Percentiles rank a stretch among this genome's conserved stretches.
Evolutionary conservation across 2,329 filamentous ascomycete genomes (phyloP).

Genomic region (Alternaria sp.): DNA sequence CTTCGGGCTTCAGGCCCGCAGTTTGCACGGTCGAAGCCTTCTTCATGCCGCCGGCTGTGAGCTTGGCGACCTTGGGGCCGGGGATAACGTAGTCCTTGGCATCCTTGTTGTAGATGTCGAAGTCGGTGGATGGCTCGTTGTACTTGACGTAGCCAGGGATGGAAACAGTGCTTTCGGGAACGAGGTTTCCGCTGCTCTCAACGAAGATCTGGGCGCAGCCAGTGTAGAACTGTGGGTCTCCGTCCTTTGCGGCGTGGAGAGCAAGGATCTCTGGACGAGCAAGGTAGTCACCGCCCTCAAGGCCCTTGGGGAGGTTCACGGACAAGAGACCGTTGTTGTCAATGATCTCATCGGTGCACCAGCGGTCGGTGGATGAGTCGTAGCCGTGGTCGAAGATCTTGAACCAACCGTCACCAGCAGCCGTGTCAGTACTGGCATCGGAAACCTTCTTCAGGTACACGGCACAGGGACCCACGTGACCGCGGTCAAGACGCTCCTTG

Average conservation of each 20-base stretch:
- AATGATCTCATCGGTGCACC: slow-evolving; percentile 75
- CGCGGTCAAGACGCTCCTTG: slow-evolving; percentile 64
- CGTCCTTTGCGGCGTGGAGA: slow-evolving; percentile 66
- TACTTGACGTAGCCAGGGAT: slow-evolving; percentile 71
- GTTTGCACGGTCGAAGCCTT: slow-evolving; percentile 42
- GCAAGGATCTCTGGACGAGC: slow-evolving; percentile 73
- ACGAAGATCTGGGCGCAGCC: slow-evolving; percentile 76
- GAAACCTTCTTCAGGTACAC: slow-evolving; percentile 75
- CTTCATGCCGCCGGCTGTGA: slow-evolving; percentile 36
- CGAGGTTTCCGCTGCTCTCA: slow-evolving; percentile 56
- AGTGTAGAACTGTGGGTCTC: slow-evolving; percentile 71
- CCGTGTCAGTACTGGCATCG: slow-evolving; percentile 60
- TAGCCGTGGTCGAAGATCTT: slow-evolving; percentile 77
- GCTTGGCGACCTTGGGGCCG: slow-evolving; percentile 62
- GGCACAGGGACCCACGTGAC: slow-evolving; percentile 72
- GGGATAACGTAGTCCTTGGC: slow-evolving; percentile 60
- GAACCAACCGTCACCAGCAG: slow-evolving; percentile 73
- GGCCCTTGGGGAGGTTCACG: slow-evolving; percentile 65
- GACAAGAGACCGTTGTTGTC: slow-evolving; percentile 68
- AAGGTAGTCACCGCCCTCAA: slow-evolving; percentile 73
- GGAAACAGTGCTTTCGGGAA: slow-evolving; percentile 61
- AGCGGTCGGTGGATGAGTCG: slow-evolving; percentile 60
- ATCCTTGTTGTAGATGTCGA: slow-evolving; percentile 65
- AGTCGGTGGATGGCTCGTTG: slow-evolving; percentile 63
- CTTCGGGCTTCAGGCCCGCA: slow-evolving; percentile 60